Percentiles rank a stretch among this genome's conserved stretches.
Evolutionary conservation across 2,329 filamentous ascomycete species (phyloP).

Genomic region (Raffaelea ambrosiae): DNA sequence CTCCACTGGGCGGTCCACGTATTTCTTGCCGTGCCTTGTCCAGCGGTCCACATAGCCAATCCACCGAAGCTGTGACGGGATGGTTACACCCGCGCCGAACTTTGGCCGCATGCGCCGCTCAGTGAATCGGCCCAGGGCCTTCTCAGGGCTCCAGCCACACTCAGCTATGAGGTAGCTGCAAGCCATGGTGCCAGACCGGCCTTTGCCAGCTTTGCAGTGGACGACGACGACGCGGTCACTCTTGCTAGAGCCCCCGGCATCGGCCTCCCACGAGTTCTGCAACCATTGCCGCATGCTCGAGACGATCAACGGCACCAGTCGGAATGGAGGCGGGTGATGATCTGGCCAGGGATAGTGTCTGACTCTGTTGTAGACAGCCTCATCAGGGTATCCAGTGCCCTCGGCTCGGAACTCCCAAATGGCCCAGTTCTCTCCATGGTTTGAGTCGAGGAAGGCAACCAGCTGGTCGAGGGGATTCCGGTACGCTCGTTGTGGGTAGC

Average conservation of each 20-base stretch:
- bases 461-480: constrained; percentile 85
- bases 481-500: constrained; percentile 86
- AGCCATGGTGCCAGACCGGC: constrained; percentile 77
- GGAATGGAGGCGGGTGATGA: constrained; percentile 92
- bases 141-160: constrained; percentile 51
- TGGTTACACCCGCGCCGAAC: constrained; percentile 80
- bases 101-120: constrained; percentile 79
- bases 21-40: constrained; percentile 62
- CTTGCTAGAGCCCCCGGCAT: no score
- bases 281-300: constrained; percentile 90
- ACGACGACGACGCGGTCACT: constrained; percentile 80
- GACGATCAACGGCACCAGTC: constrained; percentile 79
- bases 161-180: constrained; percentile 89
- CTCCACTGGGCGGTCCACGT: constrained; percentile 75
- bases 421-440: constrained; percentile 77
- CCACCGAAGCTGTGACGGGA: constrained; percentile 85
- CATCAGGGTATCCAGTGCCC: constrained; percentile 90
- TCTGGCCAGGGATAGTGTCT: constrained; percentile 95
- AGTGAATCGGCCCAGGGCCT: constrained; percentile 55
- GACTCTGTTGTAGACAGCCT: constrained; percentile 75
- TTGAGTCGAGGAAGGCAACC: constrained; percentile 77
- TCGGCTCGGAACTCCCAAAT: constrained; percentile 99
- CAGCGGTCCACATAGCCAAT: constrained; percentile 83
- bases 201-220: constrained; percentile 96
- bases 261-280: constrained; percentile 30